Base-by-base conservation (phyloP, 2,329 filamentous ascomycete genomes). In the Cladosporium cucumerinum region DNA sequence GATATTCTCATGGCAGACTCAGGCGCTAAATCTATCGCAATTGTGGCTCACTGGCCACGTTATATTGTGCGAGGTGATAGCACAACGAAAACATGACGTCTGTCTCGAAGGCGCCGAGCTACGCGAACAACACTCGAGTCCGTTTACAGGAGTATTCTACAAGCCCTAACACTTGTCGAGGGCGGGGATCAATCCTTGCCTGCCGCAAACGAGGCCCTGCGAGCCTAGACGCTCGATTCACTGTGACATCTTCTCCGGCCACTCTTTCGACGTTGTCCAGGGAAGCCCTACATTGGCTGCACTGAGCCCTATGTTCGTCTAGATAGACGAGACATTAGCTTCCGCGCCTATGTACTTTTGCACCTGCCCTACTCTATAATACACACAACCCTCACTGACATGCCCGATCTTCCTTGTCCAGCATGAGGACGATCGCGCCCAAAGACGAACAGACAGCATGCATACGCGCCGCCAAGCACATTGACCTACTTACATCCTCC, bases 311-410 rank as follows among this genome's bases (percentile, higher is more conserved):
- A 55, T 12, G 23, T 54, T 62, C 60, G 60, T 55, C 48, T 62
- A 54, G 23, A 34, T 46, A 28, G 32, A 46, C 60, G 60, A 62
- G 60, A 62, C 60, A n/a, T 36, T 62, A 62, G 60, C 60, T 62
- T 55, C 60, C 49, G 60, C 60, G 60, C 25, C 49, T 48, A 54
- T 55, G 43, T 11, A 30, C 25, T 25, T 23, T 51, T 26, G 12
- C 32, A 39, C 30, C 23, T 34, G 26, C 48, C 32, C 34, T 32
- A 55, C 49, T 55, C 30, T 49, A 55, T 25, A 25, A n/a, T 16
- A 46, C 32, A 34, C 23, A 49, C 16, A 46, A 36, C 36, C 54
- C 54, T 57, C 32, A 14, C 32, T 30, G 54, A 32, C 54, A 57
- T 16, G 14, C 21, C 26, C 12, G 16, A 23, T 30, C 25, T 12